phyloP scores from a whole-genome alignment of 2,329 filamentous ascomycete genomes.

The Elsinoe arachidis region DNA sequence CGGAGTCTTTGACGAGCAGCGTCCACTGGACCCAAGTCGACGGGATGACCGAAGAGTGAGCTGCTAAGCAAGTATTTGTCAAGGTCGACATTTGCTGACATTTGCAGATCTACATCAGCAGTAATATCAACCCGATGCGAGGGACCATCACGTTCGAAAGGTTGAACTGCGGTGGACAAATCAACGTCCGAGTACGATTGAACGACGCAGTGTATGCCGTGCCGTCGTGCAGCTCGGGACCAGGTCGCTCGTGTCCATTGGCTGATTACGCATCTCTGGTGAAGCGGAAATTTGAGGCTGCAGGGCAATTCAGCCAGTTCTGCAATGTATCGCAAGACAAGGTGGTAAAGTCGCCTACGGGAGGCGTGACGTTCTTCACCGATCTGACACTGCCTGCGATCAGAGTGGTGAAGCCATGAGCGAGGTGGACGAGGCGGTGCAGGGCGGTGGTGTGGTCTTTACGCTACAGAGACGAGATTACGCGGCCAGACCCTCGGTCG shows the following conservation, averaged over 20 bases:
- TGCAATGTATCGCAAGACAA: constrained; percentile 29
- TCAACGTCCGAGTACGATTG: constrained; percentile 49
- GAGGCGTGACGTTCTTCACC: constrained; percentile 12
- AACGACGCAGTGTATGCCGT: constrained; percentile 56
- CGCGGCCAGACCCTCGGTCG: not conserved
- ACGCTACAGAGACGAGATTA: not conserved
- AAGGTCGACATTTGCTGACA: not conserved
- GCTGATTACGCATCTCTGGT: constrained; percentile 35
- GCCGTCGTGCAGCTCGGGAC: constrained; percentile 43
- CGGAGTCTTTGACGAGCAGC: constrained; percentile 53
- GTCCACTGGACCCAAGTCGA: constrained; percentile 38
- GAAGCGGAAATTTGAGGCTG: constrained; percentile 29
- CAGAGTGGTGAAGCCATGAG: constrained; percentile 9
- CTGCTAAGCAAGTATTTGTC: not conserved
- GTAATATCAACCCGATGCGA: constrained; percentile 52
- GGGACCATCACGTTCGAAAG: constrained; percentile 58
- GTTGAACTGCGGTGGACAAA: constrained; percentile 44
- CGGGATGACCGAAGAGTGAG: constrained; percentile 33
- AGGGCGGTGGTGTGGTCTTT: not conserved
- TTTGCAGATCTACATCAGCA: constrained; percentile 45
- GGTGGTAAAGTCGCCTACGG: not conserved
- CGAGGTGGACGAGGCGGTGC: not conserved
- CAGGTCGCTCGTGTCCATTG: constrained; percentile 40
- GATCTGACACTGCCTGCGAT: constrained; percentile 11
- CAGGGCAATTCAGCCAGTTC: constrained; percentile 38